These are phyloP conservation scores for Russula sp. DNA, from an alignment of 768 basidiomycete genomes.

Conservation along the genomic window DNA sequence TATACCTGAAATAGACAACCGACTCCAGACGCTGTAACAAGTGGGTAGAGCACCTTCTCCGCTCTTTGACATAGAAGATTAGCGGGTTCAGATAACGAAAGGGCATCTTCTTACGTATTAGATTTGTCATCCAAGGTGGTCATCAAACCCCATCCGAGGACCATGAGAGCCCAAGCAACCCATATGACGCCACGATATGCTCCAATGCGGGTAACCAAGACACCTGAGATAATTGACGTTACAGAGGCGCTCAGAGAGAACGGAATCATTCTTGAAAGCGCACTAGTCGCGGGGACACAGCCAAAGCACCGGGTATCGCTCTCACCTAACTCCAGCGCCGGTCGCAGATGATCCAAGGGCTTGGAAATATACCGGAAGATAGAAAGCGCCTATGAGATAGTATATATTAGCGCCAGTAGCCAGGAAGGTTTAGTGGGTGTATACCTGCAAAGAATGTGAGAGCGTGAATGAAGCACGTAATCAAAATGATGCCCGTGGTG, in stretches of 20 bases:
- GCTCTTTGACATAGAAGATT: slow-evolving; percentile 43
- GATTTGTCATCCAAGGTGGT: slow-evolving; percentile 60
- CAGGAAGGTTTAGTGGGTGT: background rate
- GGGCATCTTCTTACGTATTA: slow-evolving; percentile 39
- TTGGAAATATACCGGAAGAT: slow-evolving; percentile 78
- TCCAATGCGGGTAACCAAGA: slow-evolving; percentile 55
- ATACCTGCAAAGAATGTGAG: slow-evolving; percentile 57
- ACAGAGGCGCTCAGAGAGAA: slow-evolving; percentile 62
- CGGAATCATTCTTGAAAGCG: slow-evolving; percentile 58
- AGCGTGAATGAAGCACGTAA: slow-evolving; percentile 61
- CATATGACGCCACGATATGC: slow-evolving; percentile 63
- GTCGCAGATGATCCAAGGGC: slow-evolving; percentile 74
- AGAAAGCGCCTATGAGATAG: slow-evolving; percentile 47
- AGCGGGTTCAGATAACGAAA: background rate
- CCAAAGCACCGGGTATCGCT: background rate
- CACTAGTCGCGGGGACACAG: background rate
- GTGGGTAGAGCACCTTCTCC: slow-evolving; percentile 57
- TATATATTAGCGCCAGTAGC: background rate
- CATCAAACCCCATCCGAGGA: slow-evolving; percentile 72
- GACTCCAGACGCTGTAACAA: slow-evolving; percentile 63
- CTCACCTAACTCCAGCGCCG: slow-evolving; percentile 59
- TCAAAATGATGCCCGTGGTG: slow-evolving; percentile 60
- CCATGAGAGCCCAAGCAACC: slow-evolving; percentile 53
- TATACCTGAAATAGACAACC: slow-evolving; percentile 61
- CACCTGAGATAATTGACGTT: slow-evolving; percentile 54